Percentiles rank a stretch among this genome's conserved stretches.
Conservation (phyloP, 495 filamentous ascomycete genomes). For the Chaetomium tenue region DNA sequence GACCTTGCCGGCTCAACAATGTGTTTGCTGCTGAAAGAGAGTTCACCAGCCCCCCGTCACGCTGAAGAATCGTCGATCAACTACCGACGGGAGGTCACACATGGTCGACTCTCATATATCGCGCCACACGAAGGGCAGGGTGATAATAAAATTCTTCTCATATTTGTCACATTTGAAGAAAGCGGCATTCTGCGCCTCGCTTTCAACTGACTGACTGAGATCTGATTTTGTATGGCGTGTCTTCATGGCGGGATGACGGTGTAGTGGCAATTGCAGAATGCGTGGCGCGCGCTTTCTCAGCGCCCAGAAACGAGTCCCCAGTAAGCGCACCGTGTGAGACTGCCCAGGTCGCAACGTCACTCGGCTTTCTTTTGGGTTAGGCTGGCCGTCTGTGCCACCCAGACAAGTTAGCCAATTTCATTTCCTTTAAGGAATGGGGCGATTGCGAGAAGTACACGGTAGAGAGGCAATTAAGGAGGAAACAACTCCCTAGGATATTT, state of each 20-base stretch:
- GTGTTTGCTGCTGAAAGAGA: neutral
- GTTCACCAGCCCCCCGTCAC: neutral
- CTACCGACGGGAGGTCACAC: slow-evolving; percentile 4
- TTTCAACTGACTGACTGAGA: neutral
- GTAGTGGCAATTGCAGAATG: slow-evolving; percentile 1
- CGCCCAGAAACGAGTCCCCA: neutral
- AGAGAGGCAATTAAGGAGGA: neutral
- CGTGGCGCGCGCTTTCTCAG: slow-evolving; percentile 9
- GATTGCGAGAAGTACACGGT: neutral
- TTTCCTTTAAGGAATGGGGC: neutral
- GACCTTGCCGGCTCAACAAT: neutral
- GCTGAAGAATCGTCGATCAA: neutral
- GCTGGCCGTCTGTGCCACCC: neutral
- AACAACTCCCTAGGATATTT: neutral
- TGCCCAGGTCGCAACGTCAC: neutral
- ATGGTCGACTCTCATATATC: neutral
- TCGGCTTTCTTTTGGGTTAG: neutral
- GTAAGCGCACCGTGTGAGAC: slow-evolving; percentile 11
- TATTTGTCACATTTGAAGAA: neutral
- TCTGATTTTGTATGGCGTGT: neutral
- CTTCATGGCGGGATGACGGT: neutral
- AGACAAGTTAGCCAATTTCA: neutral
- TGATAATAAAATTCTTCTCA: neutral
- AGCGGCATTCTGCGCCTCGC: no score
- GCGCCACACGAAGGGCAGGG: neutral